Evolutionary conservation across 2,329 filamentous ascomycete species (phyloP).

Genomic region (Ophiocordyceps robertsii): DNA sequence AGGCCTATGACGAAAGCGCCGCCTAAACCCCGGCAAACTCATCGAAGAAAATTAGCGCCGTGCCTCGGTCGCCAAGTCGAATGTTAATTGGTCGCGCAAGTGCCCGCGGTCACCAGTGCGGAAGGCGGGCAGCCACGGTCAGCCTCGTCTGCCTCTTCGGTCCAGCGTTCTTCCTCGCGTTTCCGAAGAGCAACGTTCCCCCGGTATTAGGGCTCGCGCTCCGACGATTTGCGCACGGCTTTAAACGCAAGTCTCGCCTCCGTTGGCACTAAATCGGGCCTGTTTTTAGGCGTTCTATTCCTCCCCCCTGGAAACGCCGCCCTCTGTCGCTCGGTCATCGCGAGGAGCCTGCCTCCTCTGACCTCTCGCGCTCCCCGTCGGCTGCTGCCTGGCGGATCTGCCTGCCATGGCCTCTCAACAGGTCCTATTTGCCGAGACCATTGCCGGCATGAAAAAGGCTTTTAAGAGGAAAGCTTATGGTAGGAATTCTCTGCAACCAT

Average conservation of each 20-base stretch:
- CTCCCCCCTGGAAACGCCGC: background rate
- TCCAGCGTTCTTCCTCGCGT: too few species aligned
- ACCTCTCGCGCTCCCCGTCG: background rate
- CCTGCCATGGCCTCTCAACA: slow-evolving; percentile 37
- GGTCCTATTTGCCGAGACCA: slow-evolving; percentile 51
- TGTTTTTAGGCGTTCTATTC: too few species aligned
- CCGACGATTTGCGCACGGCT: too few species aligned
- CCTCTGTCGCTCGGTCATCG: background rate
- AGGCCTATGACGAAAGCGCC: background rate
- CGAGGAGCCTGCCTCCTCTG: background rate
- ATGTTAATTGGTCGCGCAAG: background rate
- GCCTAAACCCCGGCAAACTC: slow-evolving; percentile 5
- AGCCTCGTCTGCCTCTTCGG: too few species aligned
- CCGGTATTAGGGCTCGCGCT: too few species aligned
- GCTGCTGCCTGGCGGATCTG: slow-evolving; percentile 1
- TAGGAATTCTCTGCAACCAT: slow-evolving; percentile 14
- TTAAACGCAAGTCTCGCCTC: too few species aligned
- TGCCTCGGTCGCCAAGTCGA: slow-evolving; percentile 4
- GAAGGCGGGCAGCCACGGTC: too few species aligned
- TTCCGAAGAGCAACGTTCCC: too few species aligned
- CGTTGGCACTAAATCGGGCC: too few species aligned
- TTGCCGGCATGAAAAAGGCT: slow-evolving; percentile 54
- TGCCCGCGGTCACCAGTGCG: too few species aligned
- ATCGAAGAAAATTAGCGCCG: slow-evolving; percentile 6
- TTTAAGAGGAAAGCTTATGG: slow-evolving; percentile 51